phyloP scores from a whole-genome alignment of 805 yeast genomes.

The Kodamaea kaohsiungensis region DNA sequence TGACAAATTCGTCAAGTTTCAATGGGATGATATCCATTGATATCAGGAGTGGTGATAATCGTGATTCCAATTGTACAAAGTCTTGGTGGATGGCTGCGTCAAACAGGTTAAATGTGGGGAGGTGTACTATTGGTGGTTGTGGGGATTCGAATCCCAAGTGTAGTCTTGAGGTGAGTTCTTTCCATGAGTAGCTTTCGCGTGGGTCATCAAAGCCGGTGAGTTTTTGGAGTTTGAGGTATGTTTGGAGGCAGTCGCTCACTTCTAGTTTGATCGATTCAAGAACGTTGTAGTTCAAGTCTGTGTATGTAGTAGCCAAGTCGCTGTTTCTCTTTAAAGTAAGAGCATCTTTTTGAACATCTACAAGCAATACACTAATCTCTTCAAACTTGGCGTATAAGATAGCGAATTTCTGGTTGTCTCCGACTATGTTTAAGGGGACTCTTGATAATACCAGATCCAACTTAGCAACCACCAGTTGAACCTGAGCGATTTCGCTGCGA shows the following conservation, averaged over 20 bases:
- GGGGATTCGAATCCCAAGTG: constrained; percentile 24
- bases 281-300: constrained; percentile 28
- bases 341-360: constrained; percentile 25
- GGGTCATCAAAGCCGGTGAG: constrained; percentile 18
- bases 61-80: constrained; percentile 42
- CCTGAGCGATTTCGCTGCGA: constrained; percentile 18
- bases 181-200: constrained; percentile 19
- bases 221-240: constrained; percentile 17
- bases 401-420: constrained; percentile 3
- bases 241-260: constrained; percentile 24
- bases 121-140: constrained; percentile 13
- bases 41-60: constrained; percentile 52
- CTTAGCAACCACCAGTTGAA: constrained; percentile 20
- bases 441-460: constrained; percentile 28
- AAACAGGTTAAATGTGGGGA: constrained; percentile 32
- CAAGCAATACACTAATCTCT: constrained; percentile 23
- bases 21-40: constrained; percentile 53
- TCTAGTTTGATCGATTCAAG: constrained; percentile 26
- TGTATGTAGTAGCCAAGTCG: constrained; percentile 28
- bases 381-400: constrained; percentile 27
- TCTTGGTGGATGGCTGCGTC: constrained; percentile 41
- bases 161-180: constrained; percentile 15
- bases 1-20: constrained; percentile 46
- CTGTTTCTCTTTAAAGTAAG: constrained; percentile 23
- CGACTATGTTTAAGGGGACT: constrained; percentile 14